Conservation (phyloP, 352 stramenopile genomes). For the Globisporangium carolinianum region DNA sequence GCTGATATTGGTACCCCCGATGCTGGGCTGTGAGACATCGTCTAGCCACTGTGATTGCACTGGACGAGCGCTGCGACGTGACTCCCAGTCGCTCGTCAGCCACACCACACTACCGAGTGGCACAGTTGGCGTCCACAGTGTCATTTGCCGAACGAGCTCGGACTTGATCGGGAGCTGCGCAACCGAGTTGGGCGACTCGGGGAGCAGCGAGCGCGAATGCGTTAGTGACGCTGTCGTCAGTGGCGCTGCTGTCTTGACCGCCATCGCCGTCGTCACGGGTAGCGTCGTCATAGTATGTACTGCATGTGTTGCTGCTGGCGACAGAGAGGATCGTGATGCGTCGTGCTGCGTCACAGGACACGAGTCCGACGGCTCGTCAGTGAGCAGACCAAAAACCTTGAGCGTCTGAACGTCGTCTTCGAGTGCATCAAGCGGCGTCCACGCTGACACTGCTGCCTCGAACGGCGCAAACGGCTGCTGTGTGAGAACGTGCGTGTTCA, state of each 20-base stretch:
- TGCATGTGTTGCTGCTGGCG: too few species aligned
- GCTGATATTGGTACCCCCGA: neutral
- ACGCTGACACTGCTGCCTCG: neutral
- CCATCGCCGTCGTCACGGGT: too few species aligned
- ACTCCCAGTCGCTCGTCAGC: too few species aligned
- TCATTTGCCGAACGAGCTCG: neutral
- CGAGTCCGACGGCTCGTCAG: neutral
- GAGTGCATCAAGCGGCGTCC: neutral
- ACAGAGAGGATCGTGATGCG: too few species aligned
- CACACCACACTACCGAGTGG: too few species aligned
- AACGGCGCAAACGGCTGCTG: neutral
- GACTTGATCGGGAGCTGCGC: neutral
- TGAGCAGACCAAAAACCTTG: neutral
- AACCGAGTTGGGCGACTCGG: neutral
- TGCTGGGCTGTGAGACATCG: neutral
- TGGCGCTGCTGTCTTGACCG: too few species aligned
- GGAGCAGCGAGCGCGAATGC: neutral
- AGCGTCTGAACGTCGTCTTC: neutral
- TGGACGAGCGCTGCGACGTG: too few species aligned
- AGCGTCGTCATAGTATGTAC: too few species aligned
- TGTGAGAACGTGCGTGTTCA: neutral
- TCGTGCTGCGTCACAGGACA: too few species aligned
- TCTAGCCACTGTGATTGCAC: neutral
- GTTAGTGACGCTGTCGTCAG: neutral
- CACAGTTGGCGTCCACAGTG: neutral